Percentiles rank a stretch among this genome's conserved stretches.
Evolutionary conservation across 2,329 filamentous ascomycete species (phyloP).

Genomic region (Talaromyces sp.): DNA sequence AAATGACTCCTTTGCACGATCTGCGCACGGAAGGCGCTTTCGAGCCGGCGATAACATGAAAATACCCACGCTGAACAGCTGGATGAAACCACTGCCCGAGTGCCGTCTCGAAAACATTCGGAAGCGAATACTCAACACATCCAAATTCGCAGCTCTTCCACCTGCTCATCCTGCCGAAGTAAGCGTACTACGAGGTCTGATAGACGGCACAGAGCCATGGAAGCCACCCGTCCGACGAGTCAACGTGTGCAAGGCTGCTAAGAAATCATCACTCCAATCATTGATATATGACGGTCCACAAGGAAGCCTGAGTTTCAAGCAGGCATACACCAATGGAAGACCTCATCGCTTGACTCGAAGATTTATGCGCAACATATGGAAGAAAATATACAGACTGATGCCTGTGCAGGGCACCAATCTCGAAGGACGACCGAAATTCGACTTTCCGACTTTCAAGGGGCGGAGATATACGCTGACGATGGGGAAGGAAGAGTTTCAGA

Average conservation of each 20-base stretch:
- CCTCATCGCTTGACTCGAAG: conserved; percentile 40
- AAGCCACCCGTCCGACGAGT: conserved; percentile 15
- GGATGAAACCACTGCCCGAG: conserved; percentile 32
- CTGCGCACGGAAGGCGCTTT: conserved; percentile 25
- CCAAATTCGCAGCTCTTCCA: conserved; percentile 33
- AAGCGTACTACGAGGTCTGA: conserved; percentile 31
- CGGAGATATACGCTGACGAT: conserved; percentile 3
- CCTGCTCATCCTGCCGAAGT: conserved; percentile 39
- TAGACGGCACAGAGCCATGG: conserved; percentile 34
- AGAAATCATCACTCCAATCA: conserved; percentile 20
- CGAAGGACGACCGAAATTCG: conserved; percentile 25
- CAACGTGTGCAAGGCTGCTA: neutral
- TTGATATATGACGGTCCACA: conserved; percentile 37
- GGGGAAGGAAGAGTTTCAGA: neutral
- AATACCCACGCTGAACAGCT: conserved; percentile 36
- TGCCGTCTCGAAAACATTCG: conserved; percentile 35
- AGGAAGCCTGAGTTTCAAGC: conserved; percentile 34
- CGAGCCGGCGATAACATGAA: conserved; percentile 26
- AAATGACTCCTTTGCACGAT: conserved; percentile 26
- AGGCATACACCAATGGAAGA: conserved; percentile 31
- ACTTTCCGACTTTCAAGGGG: conserved; percentile 26
- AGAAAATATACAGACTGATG: conserved; percentile 32
- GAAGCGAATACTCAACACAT: conserved; percentile 35
- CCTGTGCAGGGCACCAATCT: conserved; percentile 29
- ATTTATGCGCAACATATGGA: conserved; percentile 39